Conservation (phyloP, 164 flowering plant species). For the Piper longum region DNA sequence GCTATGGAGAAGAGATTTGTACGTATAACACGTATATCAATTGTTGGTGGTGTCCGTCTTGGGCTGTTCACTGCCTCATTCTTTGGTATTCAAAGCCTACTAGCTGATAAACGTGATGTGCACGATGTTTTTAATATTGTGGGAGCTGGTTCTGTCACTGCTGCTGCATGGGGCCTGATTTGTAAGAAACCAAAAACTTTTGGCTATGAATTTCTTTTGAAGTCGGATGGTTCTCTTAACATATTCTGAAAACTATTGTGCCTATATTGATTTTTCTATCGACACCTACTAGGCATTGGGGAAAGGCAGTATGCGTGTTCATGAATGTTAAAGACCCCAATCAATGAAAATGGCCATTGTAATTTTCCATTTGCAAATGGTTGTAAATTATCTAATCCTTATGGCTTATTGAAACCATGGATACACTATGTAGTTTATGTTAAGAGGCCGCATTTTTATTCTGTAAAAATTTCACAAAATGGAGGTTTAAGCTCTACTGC, state of each 20-base stretch:
- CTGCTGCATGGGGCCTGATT: constrained; percentile 80
- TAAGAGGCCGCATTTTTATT: too few relatives aligned
- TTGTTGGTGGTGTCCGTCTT: constrained; percentile 92
- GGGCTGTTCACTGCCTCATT: constrained; percentile 90
- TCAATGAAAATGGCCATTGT: too few relatives aligned
- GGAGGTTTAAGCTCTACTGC: too few relatives aligned
- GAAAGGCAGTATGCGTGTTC: too few relatives aligned
- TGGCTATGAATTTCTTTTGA: not conserved
- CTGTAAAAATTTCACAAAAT: too few relatives aligned
- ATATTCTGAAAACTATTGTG: too few relatives aligned
- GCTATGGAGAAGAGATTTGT: constrained; percentile 98
- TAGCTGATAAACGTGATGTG: constrained; percentile 84
- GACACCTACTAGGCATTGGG: not conserved
- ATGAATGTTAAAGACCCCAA: too few relatives aligned
- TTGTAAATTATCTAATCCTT: too few relatives aligned
- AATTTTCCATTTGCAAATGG: too few relatives aligned
- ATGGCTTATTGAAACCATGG: too few relatives aligned
- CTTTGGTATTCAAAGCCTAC: constrained; percentile 62
- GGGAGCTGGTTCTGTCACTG: constrained; percentile 93
- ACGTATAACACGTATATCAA: constrained; percentile 78
- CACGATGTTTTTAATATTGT: constrained; percentile 79
- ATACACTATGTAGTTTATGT: too few relatives aligned
- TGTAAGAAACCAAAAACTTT: constrained; percentile 24
- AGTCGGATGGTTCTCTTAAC: not conserved
- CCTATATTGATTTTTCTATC: too few relatives aligned